Percentiles rank a stretch among this genome's conserved stretches.
Conservation (phyloP, 352 stramenopile genomes). For the Sclerospora graminicola region DNA sequence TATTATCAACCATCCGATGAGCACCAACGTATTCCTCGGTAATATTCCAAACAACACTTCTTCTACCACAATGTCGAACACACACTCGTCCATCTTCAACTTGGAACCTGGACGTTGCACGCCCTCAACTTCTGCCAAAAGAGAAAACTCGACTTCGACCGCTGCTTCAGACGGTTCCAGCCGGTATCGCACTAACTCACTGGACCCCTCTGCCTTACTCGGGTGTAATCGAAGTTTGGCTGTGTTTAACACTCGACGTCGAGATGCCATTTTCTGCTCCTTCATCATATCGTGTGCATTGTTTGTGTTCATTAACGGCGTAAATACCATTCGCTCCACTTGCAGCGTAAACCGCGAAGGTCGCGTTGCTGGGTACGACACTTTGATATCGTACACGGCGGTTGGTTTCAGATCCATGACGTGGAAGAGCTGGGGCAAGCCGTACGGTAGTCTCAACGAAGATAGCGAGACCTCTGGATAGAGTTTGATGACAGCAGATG, state of each 20-base stretch:
- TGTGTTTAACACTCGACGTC: conserved; percentile 47
- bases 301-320: conserved; percentile 8
- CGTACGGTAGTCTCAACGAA: conserved; percentile 32
- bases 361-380: conserved; percentile 57
- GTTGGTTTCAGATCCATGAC: conserved; percentile 31
- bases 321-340: conserved; percentile 27
- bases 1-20: conserved; percentile 45
- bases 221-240: conserved; percentile 51
- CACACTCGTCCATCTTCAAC: conserved; percentile 26
- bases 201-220: conserved; percentile 16
- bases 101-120: conserved; percentile 29
- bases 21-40: conserved; percentile 36
- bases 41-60: conserved; percentile 49
- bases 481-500: conserved; percentile 12
- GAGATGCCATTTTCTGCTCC: conserved; percentile 6
- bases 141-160: conserved; percentile 31
- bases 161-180: conserved; percentile 13
- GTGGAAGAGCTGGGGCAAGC: conserved; percentile 37
- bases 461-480: conserved; percentile 32
- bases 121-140: conserved; percentile 42
- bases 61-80: conserved; percentile 70
- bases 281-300: conserved; percentile 10
- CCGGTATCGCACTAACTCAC: conserved; percentile 18
- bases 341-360: conserved; percentile 45
- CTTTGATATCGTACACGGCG: conserved; percentile 66